Evolutionary conservation across 2,329 filamentous ascomycete species (phyloP).

Genomic region (Periconia digitata): DNA sequence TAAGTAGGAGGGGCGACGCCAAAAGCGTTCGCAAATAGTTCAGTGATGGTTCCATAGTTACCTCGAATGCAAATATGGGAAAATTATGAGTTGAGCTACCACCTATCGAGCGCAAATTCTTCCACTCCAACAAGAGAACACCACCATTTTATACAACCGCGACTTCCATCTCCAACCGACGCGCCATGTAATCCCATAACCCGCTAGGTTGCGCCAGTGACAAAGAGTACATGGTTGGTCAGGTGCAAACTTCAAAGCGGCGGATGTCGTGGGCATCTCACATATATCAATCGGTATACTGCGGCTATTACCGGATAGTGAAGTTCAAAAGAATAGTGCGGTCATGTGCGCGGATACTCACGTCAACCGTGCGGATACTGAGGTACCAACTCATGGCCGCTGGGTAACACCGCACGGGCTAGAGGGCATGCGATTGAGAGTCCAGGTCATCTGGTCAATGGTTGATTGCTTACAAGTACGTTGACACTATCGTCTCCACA

Average conservation of each 20-base stretch:
- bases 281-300: slow-evolving; percentile 22
- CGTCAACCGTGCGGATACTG: slow-evolving; percentile 18
- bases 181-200: slow-evolving; percentile 26
- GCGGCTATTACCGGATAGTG: slow-evolving; percentile 28
- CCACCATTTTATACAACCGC: slow-evolving; percentile 16
- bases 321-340: not conserved
- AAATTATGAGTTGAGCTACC: not conserved
- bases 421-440: no score
- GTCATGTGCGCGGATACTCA: slow-evolving; percentile 23
- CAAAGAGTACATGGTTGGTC: slow-evolving; percentile 7
- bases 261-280: slow-evolving; percentile 10
- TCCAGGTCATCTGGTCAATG: not conserved
- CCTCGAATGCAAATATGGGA: not conserved
- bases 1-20: slow-evolving; percentile 28
- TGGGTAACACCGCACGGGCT: no score
- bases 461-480: no score
- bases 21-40: slow-evolving; percentile 11
- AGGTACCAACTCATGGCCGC: not conserved
- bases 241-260: slow-evolving; percentile 9
- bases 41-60: slow-evolving; percentile 25
- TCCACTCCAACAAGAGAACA: no score
- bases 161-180: slow-evolving; percentile 28
- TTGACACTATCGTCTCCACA: no score
- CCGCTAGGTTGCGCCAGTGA: not conserved
- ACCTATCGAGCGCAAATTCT: no score